Percentiles rank a stretch among this genome's conserved stretches.
phyloP scores from a whole-genome alignment of 2,329 filamentous ascomycete species.

The Trichoderma arundinaceum region DNA sequence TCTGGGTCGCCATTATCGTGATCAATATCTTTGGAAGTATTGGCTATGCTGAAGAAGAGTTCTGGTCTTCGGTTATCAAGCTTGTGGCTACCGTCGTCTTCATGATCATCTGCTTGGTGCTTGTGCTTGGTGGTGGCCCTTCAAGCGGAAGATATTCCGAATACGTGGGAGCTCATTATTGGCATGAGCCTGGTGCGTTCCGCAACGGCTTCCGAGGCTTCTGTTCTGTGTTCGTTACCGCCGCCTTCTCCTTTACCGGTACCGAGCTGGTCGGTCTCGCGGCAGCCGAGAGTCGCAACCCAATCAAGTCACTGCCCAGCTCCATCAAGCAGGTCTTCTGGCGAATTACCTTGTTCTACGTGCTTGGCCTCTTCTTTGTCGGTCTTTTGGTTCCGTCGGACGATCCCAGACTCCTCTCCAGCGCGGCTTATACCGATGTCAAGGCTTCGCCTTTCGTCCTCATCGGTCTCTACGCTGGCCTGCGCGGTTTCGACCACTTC shows the following conservation, averaged over 20 bases:
- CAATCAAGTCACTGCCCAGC: slow-evolving; percentile 72
- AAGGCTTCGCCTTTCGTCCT: slow-evolving; percentile 58
- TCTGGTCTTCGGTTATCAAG: slow-evolving; percentile 61
- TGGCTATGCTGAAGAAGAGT: slow-evolving; percentile 62
- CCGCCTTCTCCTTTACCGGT: slow-evolving; percentile 71
- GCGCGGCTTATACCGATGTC: slow-evolving; percentile 51
- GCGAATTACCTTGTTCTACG: slow-evolving; percentile 59
- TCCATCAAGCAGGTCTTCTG: slow-evolving; percentile 77
- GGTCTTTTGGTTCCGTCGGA: slow-evolving; percentile 53
- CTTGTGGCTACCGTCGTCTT: slow-evolving; percentile 63
- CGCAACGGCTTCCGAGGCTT: slow-evolving; percentile 73
- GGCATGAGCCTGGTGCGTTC: slow-evolving; percentile 59
- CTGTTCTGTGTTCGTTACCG: slow-evolving; percentile 71
- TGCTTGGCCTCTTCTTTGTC: slow-evolving; percentile 56
- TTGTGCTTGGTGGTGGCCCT: slow-evolving; percentile 64
- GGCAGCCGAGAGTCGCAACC: slow-evolving; percentile 70
- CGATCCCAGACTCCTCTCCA: slow-evolving; percentile 52
- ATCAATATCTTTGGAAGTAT: slow-evolving; percentile 63
- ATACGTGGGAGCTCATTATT: slow-evolving; percentile 52
- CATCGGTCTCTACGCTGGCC: slow-evolving; percentile 54
- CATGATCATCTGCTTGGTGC: slow-evolving; percentile 64
- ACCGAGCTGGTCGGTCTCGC: slow-evolving; percentile 73
- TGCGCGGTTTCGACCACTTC: slow-evolving; percentile 55
- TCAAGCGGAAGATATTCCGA: slow-evolving; percentile 48
- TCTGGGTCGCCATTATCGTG: slow-evolving; percentile 55